Conservation (phyloP, 2,329 filamentous ascomycete species). For the Penicillium aurantiogriseum region DNA sequence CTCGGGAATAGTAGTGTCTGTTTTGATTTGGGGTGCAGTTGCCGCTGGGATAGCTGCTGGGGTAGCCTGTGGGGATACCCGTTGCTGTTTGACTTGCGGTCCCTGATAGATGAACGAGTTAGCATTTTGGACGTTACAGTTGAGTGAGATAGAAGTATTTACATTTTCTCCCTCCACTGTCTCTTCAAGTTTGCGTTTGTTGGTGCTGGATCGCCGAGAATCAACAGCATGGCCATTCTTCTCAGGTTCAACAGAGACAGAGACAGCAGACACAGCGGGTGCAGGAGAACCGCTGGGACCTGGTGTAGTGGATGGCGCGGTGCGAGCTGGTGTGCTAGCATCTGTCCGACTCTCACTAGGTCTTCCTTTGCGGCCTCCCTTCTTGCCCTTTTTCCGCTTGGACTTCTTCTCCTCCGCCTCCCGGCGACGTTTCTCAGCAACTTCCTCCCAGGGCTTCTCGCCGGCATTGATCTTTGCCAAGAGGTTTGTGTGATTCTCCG, state of each 20-base stretch:
- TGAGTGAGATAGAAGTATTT: constrained; percentile 14
- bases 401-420: constrained; percentile 58
- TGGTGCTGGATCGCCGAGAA: constrained; percentile 31
- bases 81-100: constrained; percentile 44
- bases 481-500: constrained; percentile 77
- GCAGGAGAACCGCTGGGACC: constrained; percentile 25
- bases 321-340: constrained; percentile 39
- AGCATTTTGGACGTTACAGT: constrained; percentile 16
- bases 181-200: constrained; percentile 48
- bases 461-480: constrained; percentile 75
- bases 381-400: constrained; percentile 57
- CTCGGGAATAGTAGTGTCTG: constrained; percentile 35
- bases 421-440: constrained; percentile 62
- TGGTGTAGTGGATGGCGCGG: constrained; percentile 30
- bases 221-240: constrained; percentile 29
- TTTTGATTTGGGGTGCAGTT: constrained; percentile 33
- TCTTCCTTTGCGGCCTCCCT: constrained; percentile 58
- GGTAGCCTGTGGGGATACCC: constrained; percentile 32
- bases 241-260: constrained; percentile 27
- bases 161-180: constrained; percentile 37
- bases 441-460: constrained; percentile 81
- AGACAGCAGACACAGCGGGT: constrained; percentile 24
- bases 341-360: constrained; percentile 62
- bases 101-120: constrained; percentile 31
- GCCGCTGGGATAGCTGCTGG: constrained; percentile 22